Percentiles rank a stretch among this genome's conserved stretches.
Evolutionary conservation across 768 basidiomycete genomes (phyloP).

Genomic region (Lactifluus volemus): DNA sequence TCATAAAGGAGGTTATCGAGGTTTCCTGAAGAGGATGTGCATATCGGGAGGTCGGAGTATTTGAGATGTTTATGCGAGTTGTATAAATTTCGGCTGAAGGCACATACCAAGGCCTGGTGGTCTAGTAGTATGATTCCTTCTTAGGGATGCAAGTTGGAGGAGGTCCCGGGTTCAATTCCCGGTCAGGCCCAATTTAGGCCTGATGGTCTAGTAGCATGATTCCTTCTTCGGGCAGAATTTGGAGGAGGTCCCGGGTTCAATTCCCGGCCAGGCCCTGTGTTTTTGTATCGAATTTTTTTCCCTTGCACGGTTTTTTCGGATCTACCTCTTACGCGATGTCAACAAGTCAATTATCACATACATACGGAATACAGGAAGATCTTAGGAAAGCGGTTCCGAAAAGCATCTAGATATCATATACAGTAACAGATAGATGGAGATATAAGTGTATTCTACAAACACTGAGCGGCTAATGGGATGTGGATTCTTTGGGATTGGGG

Average conservation of each 20-base stretch:
- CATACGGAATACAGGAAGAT: not conserved
- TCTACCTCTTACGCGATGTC: not conserved
- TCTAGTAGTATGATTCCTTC: slow-evolving; percentile 20
- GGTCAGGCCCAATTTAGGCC: slow-evolving; percentile 46
- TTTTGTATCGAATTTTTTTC: not conserved
- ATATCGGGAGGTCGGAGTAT: too few relatives aligned
- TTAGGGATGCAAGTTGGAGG: slow-evolving; percentile 40
- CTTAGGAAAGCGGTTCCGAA: not conserved
- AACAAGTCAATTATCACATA: not conserved
- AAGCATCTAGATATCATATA: slow-evolving; percentile 8
- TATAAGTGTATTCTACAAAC: not conserved
- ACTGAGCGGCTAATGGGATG: not conserved
- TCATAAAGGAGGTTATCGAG: too few relatives aligned
- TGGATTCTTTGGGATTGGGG: not conserved
- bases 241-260: slow-evolving; percentile 87
- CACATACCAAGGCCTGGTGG: slow-evolving; percentile 7
- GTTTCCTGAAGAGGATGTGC: too few relatives aligned
- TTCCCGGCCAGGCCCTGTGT: slow-evolving; percentile 64
- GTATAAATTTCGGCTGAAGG: not conserved
- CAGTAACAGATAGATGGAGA: slow-evolving; percentile 8
- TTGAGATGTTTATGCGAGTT: not conserved
- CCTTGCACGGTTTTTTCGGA: not conserved
- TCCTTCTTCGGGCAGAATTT: slow-evolving; percentile 25
- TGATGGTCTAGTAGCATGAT: slow-evolving; percentile 20
- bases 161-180: slow-evolving; percentile 88